phyloP scores from a whole-genome alignment of 805 yeast species.

The Schwanniomyces yamadae region DNA sequence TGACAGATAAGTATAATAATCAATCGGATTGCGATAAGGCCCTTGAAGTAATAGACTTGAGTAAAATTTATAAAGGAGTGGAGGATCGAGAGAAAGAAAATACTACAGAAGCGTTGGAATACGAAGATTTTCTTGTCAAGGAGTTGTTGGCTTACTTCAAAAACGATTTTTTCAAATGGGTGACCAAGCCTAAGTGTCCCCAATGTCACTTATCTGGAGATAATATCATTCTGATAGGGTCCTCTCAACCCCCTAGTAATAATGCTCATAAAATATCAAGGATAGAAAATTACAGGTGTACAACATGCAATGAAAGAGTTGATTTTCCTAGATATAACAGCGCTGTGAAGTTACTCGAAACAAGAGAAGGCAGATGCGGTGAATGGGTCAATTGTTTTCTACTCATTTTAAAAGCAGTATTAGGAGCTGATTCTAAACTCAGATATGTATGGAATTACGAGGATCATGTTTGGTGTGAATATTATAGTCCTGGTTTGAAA shows the following conservation, averaged over 20 bases:
- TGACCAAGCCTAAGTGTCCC: conserved; percentile 64
- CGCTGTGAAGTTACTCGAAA: conserved; percentile 57
- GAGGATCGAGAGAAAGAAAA: conserved; percentile 37
- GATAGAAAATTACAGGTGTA: conserved; percentile 67
- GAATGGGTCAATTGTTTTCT: conserved; percentile 92
- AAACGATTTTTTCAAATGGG: conserved; percentile 80
- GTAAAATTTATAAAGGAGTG: conserved; percentile 56
- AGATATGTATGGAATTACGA: conserved; percentile 86
- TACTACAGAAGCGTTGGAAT: conserved; percentile 13
- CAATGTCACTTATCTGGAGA: conserved; percentile 44
- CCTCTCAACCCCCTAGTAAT: conserved; percentile 34
- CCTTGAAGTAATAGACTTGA: conserved; percentile 62
- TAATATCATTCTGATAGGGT: conserved; percentile 39
- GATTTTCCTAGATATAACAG: conserved; percentile 79
- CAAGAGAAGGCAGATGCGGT: conserved; percentile 83
- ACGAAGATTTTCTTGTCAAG: conserved; percentile 37
- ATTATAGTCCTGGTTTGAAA: conserved; percentile 56
- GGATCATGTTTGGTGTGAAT: conserved; percentile 97
- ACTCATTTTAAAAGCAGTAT: conserved; percentile 62
- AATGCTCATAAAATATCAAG: conserved; percentile 47
- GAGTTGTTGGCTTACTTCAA: conserved; percentile 53
- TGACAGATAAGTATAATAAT: conserved; percentile 12
- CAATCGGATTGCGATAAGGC: conserved; percentile 46
- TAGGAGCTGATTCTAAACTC: conserved; percentile 34
- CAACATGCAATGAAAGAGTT: conserved; percentile 42